Conservation (phyloP, 257 asterid genomes). For the Ilex asprella region DNA sequence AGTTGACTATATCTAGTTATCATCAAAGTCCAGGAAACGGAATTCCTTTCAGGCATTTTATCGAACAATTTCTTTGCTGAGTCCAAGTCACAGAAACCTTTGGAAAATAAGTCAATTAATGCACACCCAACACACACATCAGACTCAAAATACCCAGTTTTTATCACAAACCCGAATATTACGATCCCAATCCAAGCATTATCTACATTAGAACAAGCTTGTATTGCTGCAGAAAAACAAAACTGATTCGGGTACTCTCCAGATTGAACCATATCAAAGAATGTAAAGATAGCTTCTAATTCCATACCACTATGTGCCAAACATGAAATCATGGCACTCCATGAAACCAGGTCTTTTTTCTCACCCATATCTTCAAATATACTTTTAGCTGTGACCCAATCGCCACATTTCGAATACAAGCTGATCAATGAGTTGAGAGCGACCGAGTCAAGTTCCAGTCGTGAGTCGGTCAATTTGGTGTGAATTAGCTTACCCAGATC, state of each 20-base stretch:
- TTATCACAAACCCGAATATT: slow-evolving; percentile 59
- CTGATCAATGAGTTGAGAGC: slow-evolving; percentile 78
- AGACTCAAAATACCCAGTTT: slow-evolving; percentile 66
- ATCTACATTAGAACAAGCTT: slow-evolving; percentile 55
- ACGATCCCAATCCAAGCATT: slow-evolving; percentile 49
- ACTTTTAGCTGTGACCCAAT: slow-evolving; percentile 48
- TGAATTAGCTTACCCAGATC: slow-evolving; percentile 48
- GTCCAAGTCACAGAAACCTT: slow-evolving; percentile 63
- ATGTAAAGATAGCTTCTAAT: slow-evolving; percentile 41
- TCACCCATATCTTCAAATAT: slow-evolving; percentile 57
- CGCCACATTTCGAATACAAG: slow-evolving; percentile 69
- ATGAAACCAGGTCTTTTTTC: slow-evolving; percentile 65
- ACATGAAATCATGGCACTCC: slow-evolving; percentile 92
- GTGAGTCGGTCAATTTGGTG: slow-evolving; percentile 40
- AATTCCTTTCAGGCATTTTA: slow-evolving; percentile 61
- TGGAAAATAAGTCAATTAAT: slow-evolving; percentile 58
- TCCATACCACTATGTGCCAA: slow-evolving; percentile 47
- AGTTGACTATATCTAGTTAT: slow-evolving; percentile 67
- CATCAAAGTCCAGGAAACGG: slow-evolving; percentile 85
- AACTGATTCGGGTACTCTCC: slow-evolving; percentile 76
- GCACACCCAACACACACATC: slow-evolving; percentile 90
- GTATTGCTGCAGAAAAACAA: slow-evolving; percentile 64
- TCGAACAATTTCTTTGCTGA: slow-evolving; percentile 66
- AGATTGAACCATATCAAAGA: slow-evolving; percentile 54
- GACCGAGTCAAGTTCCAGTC: slow-evolving; percentile 44